These are phyloP conservation scores for Nemania sp. DNA, from an alignment of 2,329 filamentous ascomycete genomes.

Conservation along the genomic window DNA sequence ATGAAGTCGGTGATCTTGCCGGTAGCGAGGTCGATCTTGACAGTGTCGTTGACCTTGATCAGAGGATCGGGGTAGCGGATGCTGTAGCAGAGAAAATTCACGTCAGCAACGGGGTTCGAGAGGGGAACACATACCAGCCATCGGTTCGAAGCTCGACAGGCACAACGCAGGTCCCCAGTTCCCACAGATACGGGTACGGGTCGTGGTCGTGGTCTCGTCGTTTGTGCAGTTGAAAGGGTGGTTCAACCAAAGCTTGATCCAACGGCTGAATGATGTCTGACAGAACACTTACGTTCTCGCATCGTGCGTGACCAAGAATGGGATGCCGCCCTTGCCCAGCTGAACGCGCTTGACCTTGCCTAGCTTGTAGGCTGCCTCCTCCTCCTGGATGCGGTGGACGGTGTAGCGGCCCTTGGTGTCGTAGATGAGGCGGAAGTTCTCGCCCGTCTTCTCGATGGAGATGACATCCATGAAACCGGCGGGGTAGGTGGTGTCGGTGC, in stretches of 20 bases:
- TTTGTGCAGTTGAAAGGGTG: slow-evolving; percentile 34
- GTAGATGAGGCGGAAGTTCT: slow-evolving; percentile 99
- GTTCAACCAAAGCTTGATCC: slow-evolving; percentile 96
- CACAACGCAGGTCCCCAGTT: slow-evolving; percentile 30
- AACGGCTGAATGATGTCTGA: slow-evolving; percentile 99
- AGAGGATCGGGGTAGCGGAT: slow-evolving; percentile 98
- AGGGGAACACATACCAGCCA: slow-evolving; percentile 57
- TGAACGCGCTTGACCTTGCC: slow-evolving; percentile 99
- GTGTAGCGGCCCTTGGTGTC: slow-evolving; percentile 99
- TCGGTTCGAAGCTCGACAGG: slow-evolving; percentile 47
- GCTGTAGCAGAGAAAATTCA: slow-evolving; percentile 53
- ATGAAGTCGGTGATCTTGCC: slow-evolving; percentile 99
- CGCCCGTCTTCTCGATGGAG: slow-evolving; percentile 98
- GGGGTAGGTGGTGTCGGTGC: slow-evolving; percentile 97
- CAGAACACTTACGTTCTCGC: slow-evolving; percentile 98
- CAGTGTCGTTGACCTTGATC: slow-evolving; percentile 99
- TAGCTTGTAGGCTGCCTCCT: slow-evolving; percentile 99
- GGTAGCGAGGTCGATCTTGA: slow-evolving; percentile 96
- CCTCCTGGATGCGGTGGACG: slow-evolving; percentile 97
- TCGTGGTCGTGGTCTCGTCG: slow-evolving; percentile 1
- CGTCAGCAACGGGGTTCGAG: slow-evolving; percentile 45
- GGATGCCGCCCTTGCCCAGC: slow-evolving; percentile 98
- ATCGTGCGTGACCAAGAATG: slow-evolving; percentile 99
- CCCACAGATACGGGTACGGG: too few species aligned
- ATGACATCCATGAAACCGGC: slow-evolving; percentile 99